phyloP scores from a whole-genome alignment of 2,329 filamentous ascomycete species.

The Colletotrichum scovillei region DNA sequence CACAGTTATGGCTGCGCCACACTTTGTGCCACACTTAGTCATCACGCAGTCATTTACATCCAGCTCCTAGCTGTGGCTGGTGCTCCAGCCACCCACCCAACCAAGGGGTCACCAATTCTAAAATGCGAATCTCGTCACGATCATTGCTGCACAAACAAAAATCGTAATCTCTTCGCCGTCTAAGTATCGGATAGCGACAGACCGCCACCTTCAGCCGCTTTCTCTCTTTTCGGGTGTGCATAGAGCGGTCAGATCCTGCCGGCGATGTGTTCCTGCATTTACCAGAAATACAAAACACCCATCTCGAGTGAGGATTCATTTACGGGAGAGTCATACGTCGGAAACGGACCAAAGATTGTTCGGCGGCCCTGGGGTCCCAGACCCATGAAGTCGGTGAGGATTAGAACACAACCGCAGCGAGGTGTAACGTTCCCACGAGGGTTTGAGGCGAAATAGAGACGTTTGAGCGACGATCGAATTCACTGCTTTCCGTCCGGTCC shows the following conservation, averaged over 20 bases:
- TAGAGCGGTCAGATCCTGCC: conserved; percentile 8
- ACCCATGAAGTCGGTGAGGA: conserved; percentile 17
- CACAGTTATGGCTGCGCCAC: neutral
- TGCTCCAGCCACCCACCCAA: neutral
- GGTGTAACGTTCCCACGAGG: conserved; percentile 25
- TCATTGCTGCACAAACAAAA: neutral
- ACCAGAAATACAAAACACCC: neutral
- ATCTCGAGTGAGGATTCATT: neutral
- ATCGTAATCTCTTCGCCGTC: neutral
- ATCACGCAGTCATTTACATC: too few species aligned
- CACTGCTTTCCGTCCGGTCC: neutral
- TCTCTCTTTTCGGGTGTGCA: neutral
- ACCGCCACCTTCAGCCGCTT: neutral
- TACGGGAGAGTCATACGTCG: neutral
- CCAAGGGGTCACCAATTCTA: neutral
- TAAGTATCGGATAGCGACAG: neutral
- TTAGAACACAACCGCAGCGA: conserved; percentile 8
- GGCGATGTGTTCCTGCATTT: neutral
- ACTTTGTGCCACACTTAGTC: neutral
- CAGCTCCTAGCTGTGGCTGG: neutral
- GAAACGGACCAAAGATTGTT: neutral
- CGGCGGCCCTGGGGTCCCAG: neutral
- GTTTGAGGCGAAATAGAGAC: neutral
- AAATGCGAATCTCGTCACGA: neutral
- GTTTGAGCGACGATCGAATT: neutral